These are phyloP conservation scores for Batkoa obscura DNA, from an alignment of 371 early-diverging fungal genomes.

Conservation along the genomic window DNA sequence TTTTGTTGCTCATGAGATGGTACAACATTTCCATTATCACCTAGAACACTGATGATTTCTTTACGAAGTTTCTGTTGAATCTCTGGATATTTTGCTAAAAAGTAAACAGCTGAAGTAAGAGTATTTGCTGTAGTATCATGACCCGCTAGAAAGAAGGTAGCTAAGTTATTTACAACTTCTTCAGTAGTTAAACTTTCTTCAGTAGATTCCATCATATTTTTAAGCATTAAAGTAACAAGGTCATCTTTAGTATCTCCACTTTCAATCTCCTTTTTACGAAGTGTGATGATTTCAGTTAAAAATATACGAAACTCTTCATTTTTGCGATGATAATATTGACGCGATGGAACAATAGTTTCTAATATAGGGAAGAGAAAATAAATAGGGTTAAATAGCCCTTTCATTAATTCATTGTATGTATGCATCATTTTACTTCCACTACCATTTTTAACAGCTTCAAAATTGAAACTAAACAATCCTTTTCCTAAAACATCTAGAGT, in stretches of 20 bases:
- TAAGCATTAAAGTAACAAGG: slow-evolving; percentile 1
- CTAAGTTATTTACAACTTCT: slow-evolving; percentile 15
- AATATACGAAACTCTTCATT: not conserved
- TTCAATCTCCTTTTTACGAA: not conserved
- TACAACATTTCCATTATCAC: not conserved
- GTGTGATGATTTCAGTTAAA: not conserved
- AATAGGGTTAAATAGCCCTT: not conserved
- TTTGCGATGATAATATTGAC: not conserved
- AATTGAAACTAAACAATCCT: slow-evolving; percentile 5
- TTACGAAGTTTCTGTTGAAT: slow-evolving; percentile 17
- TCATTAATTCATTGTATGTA: not conserved
- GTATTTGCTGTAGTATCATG: slow-evolving; percentile 29
- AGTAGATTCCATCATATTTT: not conserved
- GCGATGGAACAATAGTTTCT: not conserved
- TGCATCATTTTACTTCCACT: not conserved
- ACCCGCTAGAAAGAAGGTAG: slow-evolving; percentile 25
- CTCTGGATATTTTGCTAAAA: slow-evolving; percentile 21
- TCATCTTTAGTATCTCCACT: not conserved
- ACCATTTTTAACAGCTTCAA: not conserved
- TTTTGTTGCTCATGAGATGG: not conserved
- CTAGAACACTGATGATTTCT: slow-evolving; percentile 15
- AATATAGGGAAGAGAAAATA: not conserved
- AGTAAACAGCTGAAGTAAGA: slow-evolving; percentile 17
- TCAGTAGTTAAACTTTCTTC: not conserved
- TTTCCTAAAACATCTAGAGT: slow-evolving; percentile 5